Base-by-base conservation (phyloP, 1,284 basidiomycete species). In the Moesziomyces antarcticus region DNA sequence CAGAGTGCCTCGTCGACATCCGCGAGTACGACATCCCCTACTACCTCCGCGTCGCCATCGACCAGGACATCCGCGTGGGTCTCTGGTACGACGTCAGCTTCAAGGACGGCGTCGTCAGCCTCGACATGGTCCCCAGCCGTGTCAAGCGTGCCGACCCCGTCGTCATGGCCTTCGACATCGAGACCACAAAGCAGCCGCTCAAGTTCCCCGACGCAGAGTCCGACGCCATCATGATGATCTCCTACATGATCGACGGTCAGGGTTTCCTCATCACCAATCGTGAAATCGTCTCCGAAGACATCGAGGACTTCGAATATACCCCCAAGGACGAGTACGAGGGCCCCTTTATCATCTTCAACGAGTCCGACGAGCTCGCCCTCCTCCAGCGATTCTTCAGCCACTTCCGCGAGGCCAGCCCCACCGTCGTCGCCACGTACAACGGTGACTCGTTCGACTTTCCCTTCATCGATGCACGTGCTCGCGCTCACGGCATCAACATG, bases 201-300 rank as follows among this genome's bases (percentile, higher is more conserved):
- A 99, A 99, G 85, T 99, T 99, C 83, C 97, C 97, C 1, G 97
- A 99, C 86, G 92, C 94, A 76, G 90, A 91, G 13, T 91, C 92
- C 21, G 97, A 99, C 86, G 94, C 97, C 83, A 93, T 99, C 79
- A 99, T 99, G 96, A 99, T 99, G 97, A 99, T 99, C 75, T 99
- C 97, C 45, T 97, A 96, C 86, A 97, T 97, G 93, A 87, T 97
- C 37, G 94, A 97, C 83, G 94, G 93, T 0, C 93, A 98, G 84
- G 97, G 97, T 0, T 99, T 92, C 82, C 89, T 99, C 68, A 98
- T 99, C 85, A 98, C 94, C 21, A 99, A 99, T 81, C 89, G 97
- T 49, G 96, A 99, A 76, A 97, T 99, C 56, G 94, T 99, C 64
- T 91, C 91, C 66, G 94, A 99, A 83, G 94, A 99, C 83, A 98